Conservation (phyloP, 768 basidiomycete genomes). For the Lactarius hengduanensis region DNA sequence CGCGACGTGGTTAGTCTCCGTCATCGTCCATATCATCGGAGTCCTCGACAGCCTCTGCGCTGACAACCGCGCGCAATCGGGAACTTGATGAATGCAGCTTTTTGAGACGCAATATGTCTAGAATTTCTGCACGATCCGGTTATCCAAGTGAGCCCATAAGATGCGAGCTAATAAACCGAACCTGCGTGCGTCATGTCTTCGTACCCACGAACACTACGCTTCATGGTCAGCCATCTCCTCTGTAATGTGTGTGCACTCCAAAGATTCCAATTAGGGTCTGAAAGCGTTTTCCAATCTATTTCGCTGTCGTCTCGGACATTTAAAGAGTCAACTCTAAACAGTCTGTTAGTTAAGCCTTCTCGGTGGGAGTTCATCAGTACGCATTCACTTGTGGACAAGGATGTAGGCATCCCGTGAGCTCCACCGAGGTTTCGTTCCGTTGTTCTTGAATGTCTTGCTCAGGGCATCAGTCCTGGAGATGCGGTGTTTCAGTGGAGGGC, state of each 20-base stretch:
- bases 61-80: constrained; percentile 34
- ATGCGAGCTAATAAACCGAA: constrained; percentile 34
- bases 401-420: constrained; percentile 72
- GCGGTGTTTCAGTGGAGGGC: background rate
- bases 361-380: background rate
- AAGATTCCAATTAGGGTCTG: constrained; percentile 75
- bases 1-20: background rate
- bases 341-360: constrained; percentile 11
- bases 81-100: constrained; percentile 57
- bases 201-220: constrained; percentile 68
- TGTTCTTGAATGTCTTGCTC: constrained; percentile 68
- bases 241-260: constrained; percentile 83
- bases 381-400: constrained; percentile 72
- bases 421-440: constrained; percentile 73
- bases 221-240: constrained; percentile 79
- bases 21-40: constrained; percentile 30
- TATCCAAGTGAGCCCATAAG: background rate
- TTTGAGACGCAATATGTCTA: constrained; percentile 76
- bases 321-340: constrained; percentile 64
- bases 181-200: constrained; percentile 83
- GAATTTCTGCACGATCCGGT: constrained; percentile 53
- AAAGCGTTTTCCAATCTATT: constrained; percentile 78
- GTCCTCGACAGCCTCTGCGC: constrained; percentile 38
- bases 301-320: constrained; percentile 78
- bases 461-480: constrained; percentile 68